Evolutionary conservation across 2,329 filamentous ascomycete species (phyloP).

Genomic region (Aspergillus fischeri): DNA sequence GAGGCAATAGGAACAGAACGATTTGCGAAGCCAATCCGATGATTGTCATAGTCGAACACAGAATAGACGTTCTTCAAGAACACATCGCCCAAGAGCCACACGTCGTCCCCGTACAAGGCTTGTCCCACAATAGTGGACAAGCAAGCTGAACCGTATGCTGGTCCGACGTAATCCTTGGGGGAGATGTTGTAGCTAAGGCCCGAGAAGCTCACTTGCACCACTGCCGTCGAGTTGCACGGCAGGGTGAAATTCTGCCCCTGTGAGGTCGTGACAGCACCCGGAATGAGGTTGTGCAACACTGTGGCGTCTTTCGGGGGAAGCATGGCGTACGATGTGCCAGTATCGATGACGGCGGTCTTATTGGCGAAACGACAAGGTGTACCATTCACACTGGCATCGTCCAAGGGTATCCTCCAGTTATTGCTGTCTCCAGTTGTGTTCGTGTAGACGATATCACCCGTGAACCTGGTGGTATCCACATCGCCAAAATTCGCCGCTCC

Average conservation of each 20-base stretch:
- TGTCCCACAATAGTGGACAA: conserved; percentile 71
- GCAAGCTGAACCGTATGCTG: conserved; percentile 36
- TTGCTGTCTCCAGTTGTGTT: conserved; percentile 47
- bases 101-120: conserved; percentile 56
- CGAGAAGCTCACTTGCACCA: conserved; percentile 64
- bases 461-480: conserved; percentile 62
- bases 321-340: conserved; percentile 76
- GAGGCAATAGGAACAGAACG: conserved; percentile 11
- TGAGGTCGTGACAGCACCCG: conserved; percentile 55
- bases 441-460: conserved; percentile 66
- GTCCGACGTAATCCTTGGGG: conserved; percentile 65
- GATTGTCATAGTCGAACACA: conserved; percentile 71
- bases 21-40: conserved; percentile 35
- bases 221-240: conserved; percentile 64
- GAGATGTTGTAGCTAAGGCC: conserved; percentile 64
- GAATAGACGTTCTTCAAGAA: conserved; percentile 89
- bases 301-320: conserved; percentile 64
- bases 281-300: conserved; percentile 64
- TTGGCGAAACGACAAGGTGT: conserved; percentile 50
- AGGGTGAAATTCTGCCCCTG: conserved; percentile 63
- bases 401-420: conserved; percentile 71
- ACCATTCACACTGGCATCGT: conserved; percentile 61
- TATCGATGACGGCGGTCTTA: conserved; percentile 71
- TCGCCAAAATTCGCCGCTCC: conserved; percentile 76
- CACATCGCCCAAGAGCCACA: conserved; percentile 80